These are phyloP conservation scores for Chara braunii DNA, from an alignment of 139 green algal species.

Conservation along the genomic window DNA sequence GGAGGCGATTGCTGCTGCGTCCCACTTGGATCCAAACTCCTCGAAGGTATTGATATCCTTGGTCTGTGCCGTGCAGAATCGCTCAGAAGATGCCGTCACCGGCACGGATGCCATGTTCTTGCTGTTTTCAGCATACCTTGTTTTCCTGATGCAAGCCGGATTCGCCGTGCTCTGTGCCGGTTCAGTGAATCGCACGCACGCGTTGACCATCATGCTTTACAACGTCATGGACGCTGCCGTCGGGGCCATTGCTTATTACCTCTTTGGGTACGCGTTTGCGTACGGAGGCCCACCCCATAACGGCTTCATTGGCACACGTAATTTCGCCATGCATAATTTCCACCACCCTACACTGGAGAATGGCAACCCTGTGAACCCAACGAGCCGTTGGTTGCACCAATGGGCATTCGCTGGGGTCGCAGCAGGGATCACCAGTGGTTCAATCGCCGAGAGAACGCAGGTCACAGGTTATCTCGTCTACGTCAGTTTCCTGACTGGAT, in stretches of 20 bases:
- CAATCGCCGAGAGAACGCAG: conserved; percentile 37
- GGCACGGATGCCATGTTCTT: too few species aligned
- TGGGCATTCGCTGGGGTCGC: conserved; percentile 35
- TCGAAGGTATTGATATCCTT: too few species aligned
- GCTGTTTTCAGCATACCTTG: conserved; percentile 54
- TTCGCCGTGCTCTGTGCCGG: conserved; percentile 83
- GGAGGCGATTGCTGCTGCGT: too few species aligned
- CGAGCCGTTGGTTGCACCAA: too few species aligned
- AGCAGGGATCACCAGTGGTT: conserved; percentile 36
- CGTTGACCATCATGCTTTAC: conserved; percentile 82
- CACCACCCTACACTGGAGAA: too few species aligned
- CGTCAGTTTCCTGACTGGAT: conserved; percentile 49
- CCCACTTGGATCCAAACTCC: too few species aligned
- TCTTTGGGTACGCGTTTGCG: conserved; percentile 58
- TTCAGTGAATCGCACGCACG: conserved; percentile 76
- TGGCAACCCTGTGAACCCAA: too few species aligned
- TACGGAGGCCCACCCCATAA: too few species aligned
- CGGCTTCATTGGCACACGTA: conserved; percentile 57
- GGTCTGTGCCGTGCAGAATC: too few species aligned
- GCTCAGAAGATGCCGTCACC: too few species aligned
- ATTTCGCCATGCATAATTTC: conserved; percentile 44
- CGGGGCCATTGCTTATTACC: conserved; percentile 57
- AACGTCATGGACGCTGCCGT: conserved; percentile 70
- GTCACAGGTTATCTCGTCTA: conserved; percentile 51
- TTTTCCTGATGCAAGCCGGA: conserved; percentile 71